Evolutionary conservation across 306 rosid species (phyloP).

Genomic region (Lathyrus sativus): DNA sequence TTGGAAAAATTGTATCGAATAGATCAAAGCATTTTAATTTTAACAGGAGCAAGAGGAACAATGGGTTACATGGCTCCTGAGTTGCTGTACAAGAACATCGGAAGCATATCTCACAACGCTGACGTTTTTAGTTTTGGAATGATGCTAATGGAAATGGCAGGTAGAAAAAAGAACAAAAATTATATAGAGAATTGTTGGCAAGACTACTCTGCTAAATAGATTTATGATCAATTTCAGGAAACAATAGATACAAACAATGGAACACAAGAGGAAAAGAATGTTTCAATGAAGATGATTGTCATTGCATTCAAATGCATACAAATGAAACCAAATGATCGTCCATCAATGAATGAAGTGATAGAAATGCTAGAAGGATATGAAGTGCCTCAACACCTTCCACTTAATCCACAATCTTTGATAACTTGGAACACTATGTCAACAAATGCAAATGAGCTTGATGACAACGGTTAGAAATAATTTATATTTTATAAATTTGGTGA

Average conservation of each 20-base stretch:
- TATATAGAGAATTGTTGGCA: constrained; percentile 24
- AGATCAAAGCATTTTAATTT: constrained; percentile 32
- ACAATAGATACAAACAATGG: constrained; percentile 2
- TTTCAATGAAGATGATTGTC: constrained; percentile 23
- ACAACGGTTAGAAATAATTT: too few species aligned
- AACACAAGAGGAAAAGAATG: constrained; percentile 19
- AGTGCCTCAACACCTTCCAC: constrained; percentile 1
- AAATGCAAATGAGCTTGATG: background rate
- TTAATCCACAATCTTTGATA: background rate
- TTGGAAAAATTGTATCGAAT: constrained; percentile 35
- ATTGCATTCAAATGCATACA: background rate
- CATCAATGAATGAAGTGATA: constrained; percentile 28
- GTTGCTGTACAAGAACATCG: constrained; percentile 26
- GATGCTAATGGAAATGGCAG: constrained; percentile 28
- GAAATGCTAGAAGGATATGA: constrained; percentile 24
- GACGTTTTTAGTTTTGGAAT: constrained; percentile 36
- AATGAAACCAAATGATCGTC: constrained; percentile 22
- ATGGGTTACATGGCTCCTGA: constrained; percentile 37
- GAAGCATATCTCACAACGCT: constrained; percentile 21
- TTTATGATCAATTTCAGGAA: constrained; percentile 31
- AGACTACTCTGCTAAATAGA: background rate
- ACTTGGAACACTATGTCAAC: constrained; percentile 3
- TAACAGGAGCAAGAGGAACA: constrained; percentile 36
- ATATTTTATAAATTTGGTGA: too few species aligned
- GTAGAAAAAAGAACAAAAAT: constrained; percentile 1